Base-by-base conservation (phyloP, 148 eudicot species). In the Spergularia bocconei region DNA sequence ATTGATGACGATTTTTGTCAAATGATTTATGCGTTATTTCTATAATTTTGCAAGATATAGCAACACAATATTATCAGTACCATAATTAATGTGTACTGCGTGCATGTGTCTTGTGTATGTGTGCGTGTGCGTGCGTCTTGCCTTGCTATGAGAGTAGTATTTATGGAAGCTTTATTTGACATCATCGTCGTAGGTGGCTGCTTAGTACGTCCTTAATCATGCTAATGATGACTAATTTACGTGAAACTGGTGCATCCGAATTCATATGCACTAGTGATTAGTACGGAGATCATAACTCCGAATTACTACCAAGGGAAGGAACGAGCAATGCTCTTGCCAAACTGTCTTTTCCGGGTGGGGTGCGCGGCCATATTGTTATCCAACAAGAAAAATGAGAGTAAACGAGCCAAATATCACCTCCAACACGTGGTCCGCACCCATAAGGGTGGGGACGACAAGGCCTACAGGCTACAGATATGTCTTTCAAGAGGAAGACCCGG, bases 361-460 rank as follows among this genome's bases (percentile, higher is more conserved):
- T 75, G 82, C 33, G 85, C 82, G 12, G 79, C 85, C 17, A 78
- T 82, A 13, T 75, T 82, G 12, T 47, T 82, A 44, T 70, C 82
- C 16, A 82, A 82, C 67, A 79, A 82, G 39, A 38, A 52, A 3
- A 75, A 71, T 38, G 82, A 82, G 54, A 78, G 55, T 13, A 17
- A 16, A 0, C 75, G 85, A 39, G 50, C 85, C 16, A 82, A 82
- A 38, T 82, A 82, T 54, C 73, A 79, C 29, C 85, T 82, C 25
- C 77, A 77, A 60, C 97, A 92, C 77, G 80, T 88, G 1, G 91
- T 92, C 20, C 85, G 97, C 3, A 90, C 94, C 71, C 97, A 92
- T 63, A 85, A 78, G 41, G 97, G 97, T 1, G 75, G 84, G 13
- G 92, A 92, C 58, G 86, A 87, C 71, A 88, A 85, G 67, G 85